phyloP scores from a whole-genome alignment of 2,329 filamentous ascomycete species.

The Neopestalotiopsis clavispora region DNA sequence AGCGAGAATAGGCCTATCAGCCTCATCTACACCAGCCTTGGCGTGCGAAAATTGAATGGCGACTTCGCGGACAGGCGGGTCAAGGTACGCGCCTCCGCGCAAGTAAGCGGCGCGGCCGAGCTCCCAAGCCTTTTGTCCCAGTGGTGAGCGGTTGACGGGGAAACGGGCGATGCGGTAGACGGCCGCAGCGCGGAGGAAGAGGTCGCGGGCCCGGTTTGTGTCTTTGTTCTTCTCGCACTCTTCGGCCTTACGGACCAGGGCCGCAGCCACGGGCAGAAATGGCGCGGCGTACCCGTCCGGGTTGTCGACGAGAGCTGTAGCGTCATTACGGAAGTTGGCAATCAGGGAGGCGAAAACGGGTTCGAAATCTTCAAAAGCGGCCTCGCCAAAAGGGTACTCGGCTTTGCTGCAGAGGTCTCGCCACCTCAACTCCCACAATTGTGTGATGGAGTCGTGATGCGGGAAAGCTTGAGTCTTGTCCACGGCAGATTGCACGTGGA shows the following conservation, averaged over 20 bases:
- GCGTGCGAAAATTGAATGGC: constrained; percentile 62
- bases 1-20: constrained; percentile 50
- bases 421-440: constrained; percentile 80
- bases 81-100: constrained; percentile 59
- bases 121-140: constrained; percentile 68
- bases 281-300: constrained; percentile 58
- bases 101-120: constrained; percentile 68
- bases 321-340: constrained; percentile 65
- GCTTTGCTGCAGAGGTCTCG: constrained; percentile 66
- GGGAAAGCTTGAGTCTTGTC: constrained; percentile 31
- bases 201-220: constrained; percentile 57
- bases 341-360: constrained; percentile 71
- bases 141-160: constrained; percentile 54
- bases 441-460: constrained; percentile 64
- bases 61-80: constrained; percentile 65
- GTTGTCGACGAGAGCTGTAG: constrained; percentile 55
- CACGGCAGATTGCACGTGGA: neutral
- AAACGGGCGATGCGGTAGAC: constrained; percentile 78
- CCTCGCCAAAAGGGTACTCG: constrained; percentile 78
- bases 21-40: constrained; percentile 26
- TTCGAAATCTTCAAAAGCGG: constrained; percentile 69
- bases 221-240: constrained; percentile 53
- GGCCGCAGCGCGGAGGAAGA: constrained; percentile 73
- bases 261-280: constrained; percentile 65
- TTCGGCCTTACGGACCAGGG: constrained; percentile 58